A percentile compares a stretch with the other conserved stretches of the same genome.
Conservation (phyloP, 371 early-diverging fungal species). For the Mortierella sp. region DNA sequence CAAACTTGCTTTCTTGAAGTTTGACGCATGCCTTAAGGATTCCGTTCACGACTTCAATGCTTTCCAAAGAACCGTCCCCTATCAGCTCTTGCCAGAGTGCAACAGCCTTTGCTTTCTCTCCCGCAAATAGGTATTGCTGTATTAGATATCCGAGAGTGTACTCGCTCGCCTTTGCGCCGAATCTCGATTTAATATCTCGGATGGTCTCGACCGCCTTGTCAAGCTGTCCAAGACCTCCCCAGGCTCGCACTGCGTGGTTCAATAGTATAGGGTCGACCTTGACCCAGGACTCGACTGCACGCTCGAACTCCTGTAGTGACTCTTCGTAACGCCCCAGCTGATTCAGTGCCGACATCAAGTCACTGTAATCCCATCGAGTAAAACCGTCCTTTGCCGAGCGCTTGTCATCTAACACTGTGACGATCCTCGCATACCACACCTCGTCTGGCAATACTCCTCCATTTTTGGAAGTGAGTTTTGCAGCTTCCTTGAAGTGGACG, state of each 20-base stretch:
- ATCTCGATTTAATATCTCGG: neutral
- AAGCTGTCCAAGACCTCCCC: constrained; percentile 36
- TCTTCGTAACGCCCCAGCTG: constrained; percentile 35
- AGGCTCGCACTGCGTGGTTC: constrained; percentile 52
- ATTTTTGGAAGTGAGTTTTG: neutral
- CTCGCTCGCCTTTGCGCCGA: constrained; percentile 31
- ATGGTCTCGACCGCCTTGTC: constrained; percentile 34
- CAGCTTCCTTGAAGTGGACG: constrained; percentile 36
- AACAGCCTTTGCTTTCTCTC: constrained; percentile 7
- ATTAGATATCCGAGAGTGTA: constrained; percentile 44
- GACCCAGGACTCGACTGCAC: neutral
- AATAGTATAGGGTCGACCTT: constrained; percentile 39
- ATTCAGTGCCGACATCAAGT: constrained; percentile 47
- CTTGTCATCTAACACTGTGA: constrained; percentile 42
- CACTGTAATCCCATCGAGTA: constrained; percentile 43
- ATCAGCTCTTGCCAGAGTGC: constrained; percentile 25
- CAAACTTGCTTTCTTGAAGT: constrained; percentile 26
- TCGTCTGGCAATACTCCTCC: neutral
- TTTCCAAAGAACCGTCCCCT: constrained; percentile 1
- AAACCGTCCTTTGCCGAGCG: neutral
- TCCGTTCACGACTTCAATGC: constrained; percentile 38
- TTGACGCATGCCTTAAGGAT: constrained; percentile 39
- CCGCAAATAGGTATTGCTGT: constrained; percentile 24
- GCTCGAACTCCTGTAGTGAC: constrained; percentile 27
- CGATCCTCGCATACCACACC: constrained; percentile 33